Evolutionary conservation across 345 rosid genomes (phyloP), one percentile per base, ranked within the genome.

Genomic region (Salix exigua): DNA sequence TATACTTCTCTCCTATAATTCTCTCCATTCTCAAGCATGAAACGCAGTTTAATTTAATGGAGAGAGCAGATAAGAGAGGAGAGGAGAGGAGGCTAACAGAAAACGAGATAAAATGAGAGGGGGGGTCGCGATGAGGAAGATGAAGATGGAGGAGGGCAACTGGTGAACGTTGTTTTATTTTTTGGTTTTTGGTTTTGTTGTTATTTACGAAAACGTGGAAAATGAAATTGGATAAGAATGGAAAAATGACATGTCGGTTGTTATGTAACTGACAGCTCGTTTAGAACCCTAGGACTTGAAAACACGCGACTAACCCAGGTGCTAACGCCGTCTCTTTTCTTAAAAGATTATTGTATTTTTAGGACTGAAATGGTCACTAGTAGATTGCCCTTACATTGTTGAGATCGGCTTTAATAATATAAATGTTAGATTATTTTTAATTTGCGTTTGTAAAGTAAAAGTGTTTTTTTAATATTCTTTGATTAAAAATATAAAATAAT

Each of bases 1-100:
- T 92, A 82, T 80, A 91, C 84, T 92, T 92, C 72, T 92, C 93
- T 65, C 98, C 97, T 86, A 93, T 88, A 80, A 89, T 83, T 51
- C 99, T 90, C 70, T 88, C 92, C 92, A 90, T 87, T 26, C 11
- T 21, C 14, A 55, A 7, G 62, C 26, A 55, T 55, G 4, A 9
- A 55, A n/a, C 4, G 26, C n/a, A 55, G 23, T 8, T 8, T n/a
- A n/a, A 44, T 13, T 44, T 12, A 2, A 4, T 44, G 50, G 5
- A 44, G 17, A 48, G 53, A 17, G 53, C 21, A 4, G 53, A 48
- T 14, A 48, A 48, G 53, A 48, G 21, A 48, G 5, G 53, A 48
- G 1, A 48, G 17, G 53, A 48, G 19, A 19, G 7, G 53, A 48
- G 6, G 7, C 53, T 14, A 48, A n/a, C 7, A n/a, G 66, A 58